Base-by-base conservation (phyloP, 805 yeast genomes). In the Metschnikowia kunwiensis region DNA sequence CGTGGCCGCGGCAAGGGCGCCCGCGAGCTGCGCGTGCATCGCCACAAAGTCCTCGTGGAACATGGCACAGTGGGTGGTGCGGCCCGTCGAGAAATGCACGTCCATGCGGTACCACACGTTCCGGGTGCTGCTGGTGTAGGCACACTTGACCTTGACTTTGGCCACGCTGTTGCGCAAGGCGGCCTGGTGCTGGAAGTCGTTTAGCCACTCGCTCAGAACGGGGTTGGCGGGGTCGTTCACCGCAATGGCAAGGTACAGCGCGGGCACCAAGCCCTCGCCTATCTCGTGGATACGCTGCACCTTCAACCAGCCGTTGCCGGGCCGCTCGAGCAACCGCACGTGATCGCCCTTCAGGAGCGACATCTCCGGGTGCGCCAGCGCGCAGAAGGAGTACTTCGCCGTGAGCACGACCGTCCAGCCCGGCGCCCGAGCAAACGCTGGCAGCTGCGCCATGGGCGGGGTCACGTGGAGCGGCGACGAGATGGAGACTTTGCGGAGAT, bases 271-370 rank as follows among this genome's bases (percentile, higher is more conserved):
- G 0, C 72, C 72, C 21, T 42, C 46, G 7, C 38, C 40, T 16
- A 37, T 40, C 10, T 51, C 43, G 27, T 54, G 58, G 17, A 65
- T 40, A 13, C 44, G 39, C 38, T 57, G 58, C 3, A 66, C 71
- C 24, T 49, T 39, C 17, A 67, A 36, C 72, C 71, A 65, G 16
- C 72, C 72, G 42, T 63, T 62, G 2, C 69, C 71, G 3, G 60
- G 61, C 19, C 65, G 49, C 15, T 60, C 58, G 4, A 65, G 22
- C 10, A 65, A 44, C 37, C 57, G 58, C 23, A 65, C 47, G 42
- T 56, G 58, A 10, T 62, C 66, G 5, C 54, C 50, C 11, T 54
- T 40, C 7, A 38, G 40, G 4, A 63, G 52, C 7, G 53, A 41
- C 18, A 67, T 40, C 34, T 67, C 70, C 17, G 53, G 50, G 1